phyloP scores from a whole-genome alignment of 805 yeast species.

The Candida xiaguanensis region DNA sequence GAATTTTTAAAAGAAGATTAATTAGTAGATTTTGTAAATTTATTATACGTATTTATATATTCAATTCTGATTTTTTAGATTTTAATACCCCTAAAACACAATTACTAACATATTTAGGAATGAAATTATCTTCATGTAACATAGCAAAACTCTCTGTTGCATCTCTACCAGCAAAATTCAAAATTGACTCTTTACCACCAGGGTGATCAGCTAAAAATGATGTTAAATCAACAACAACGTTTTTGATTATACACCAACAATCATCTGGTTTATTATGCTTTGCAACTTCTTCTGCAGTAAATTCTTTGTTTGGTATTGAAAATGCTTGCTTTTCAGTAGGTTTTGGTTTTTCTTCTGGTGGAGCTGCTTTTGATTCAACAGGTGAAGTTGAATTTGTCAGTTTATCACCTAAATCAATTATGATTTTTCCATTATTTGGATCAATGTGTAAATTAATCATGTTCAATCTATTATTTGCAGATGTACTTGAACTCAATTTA shows the following conservation, averaged over 20 bases:
- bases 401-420: slow-evolving; percentile 29
- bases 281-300: slow-evolving; percentile 42
- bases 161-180: slow-evolving; percentile 44
- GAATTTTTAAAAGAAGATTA: slow-evolving; percentile 47
- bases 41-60: slow-evolving; percentile 1
- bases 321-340: slow-evolving; percentile 18
- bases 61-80: slow-evolving; percentile 41
- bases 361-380: slow-evolving; percentile 3
- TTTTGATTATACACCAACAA: slow-evolving; percentile 54
- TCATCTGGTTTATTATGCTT: slow-evolving; percentile 43
- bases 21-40: not conserved
- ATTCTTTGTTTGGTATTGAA: slow-evolving; percentile 47
- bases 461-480: slow-evolving; percentile 33
- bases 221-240: slow-evolving; percentile 48
- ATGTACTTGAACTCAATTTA: slow-evolving; percentile 21
- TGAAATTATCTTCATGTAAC: slow-evolving; percentile 56
- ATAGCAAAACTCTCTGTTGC: slow-evolving; percentile 48
- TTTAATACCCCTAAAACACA: slow-evolving; percentile 51
- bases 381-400: not conserved
- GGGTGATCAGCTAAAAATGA: slow-evolving; percentile 48
- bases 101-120: slow-evolving; percentile 44
- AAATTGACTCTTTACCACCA: slow-evolving; percentile 57
- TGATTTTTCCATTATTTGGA: slow-evolving; percentile 30
- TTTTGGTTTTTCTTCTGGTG: slow-evolving; percentile 1
- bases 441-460: slow-evolving; percentile 44